Conservation (phyloP, 2,329 filamentous ascomycete species). For the Calonectria montana region DNA sequence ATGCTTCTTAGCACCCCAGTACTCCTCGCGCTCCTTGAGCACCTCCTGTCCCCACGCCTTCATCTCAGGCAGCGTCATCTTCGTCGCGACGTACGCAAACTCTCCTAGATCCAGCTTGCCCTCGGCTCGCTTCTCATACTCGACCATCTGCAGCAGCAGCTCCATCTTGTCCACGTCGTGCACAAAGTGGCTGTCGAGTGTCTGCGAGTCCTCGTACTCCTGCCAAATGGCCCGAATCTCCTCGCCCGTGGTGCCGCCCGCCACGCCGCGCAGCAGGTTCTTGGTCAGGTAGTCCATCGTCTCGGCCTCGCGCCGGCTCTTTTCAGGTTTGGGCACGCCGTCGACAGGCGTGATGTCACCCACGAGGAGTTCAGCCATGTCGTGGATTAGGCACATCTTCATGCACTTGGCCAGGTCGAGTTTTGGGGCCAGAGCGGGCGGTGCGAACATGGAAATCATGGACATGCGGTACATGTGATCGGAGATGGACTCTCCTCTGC, state of each 20-base stretch:
- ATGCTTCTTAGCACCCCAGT: conserved; percentile 71
- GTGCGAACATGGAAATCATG: conserved; percentile 92
- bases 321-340: conserved; percentile 85
- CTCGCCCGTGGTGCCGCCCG: conserved; percentile 74
- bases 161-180: conserved; percentile 99
- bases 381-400: conserved; percentile 95
- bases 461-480: conserved; percentile 99
- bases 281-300: conserved; percentile 93
- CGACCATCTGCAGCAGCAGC: conserved; percentile 92
- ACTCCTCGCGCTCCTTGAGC: conserved; percentile 77
- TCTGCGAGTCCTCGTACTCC: conserved; percentile 92
- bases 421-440: conserved; percentile 74
- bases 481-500: conserved; percentile 86
- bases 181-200: conserved; percentile 87
- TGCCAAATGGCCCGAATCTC: conserved; percentile 88
- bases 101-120: conserved; percentile 82
- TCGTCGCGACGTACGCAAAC: conserved; percentile 82
- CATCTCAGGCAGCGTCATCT: conserved; percentile 81
- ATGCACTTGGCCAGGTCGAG: conserved; percentile 87
- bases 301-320: conserved; percentile 84
- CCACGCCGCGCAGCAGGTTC: conserved; percentile 77
- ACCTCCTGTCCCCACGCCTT: conserved; percentile 83
- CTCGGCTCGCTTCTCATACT: conserved; percentile 84
- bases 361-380: conserved; percentile 96
- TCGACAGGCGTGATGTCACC: conserved; percentile 98